A percentile compares a stretch with the other conserved stretches of the same genome.
Evolutionary conservation across 2,329 filamentous ascomycete genomes (phyloP).

Genomic region (Penicillium sp.): DNA sequence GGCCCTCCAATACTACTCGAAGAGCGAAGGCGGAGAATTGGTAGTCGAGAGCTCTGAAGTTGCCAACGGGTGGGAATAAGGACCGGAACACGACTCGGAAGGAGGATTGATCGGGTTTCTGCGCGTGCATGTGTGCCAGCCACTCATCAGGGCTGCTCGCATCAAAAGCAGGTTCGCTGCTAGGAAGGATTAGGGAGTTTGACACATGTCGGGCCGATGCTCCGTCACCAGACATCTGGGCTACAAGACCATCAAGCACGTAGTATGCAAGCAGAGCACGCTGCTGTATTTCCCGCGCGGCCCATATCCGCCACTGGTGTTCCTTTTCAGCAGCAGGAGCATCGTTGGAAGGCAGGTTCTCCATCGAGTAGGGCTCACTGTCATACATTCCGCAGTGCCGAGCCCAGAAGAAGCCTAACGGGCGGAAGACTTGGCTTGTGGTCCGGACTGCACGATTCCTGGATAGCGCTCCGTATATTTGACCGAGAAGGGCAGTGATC

Average conservation of each 20-base stretch:
- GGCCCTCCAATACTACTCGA: slow-evolving; percentile 45
- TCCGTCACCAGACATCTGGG: slow-evolving; percentile 44
- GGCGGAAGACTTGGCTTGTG: slow-evolving; percentile 47
- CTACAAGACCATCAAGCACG: slow-evolving; percentile 47
- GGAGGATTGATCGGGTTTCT: slow-evolving; percentile 32
- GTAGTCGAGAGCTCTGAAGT: slow-evolving; percentile 30
- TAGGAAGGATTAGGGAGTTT: slow-evolving; percentile 43
- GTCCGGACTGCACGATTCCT: slow-evolving; percentile 45
- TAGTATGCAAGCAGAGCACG: slow-evolving; percentile 47
- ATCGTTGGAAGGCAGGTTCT: slow-evolving; percentile 35
- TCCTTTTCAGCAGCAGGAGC: slow-evolving; percentile 39
- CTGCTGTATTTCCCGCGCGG: slow-evolving; percentile 46
- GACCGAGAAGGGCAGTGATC: slow-evolving; percentile 44
- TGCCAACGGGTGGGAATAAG: slow-evolving; percentile 38
- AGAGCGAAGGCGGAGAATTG: slow-evolving; percentile 43
- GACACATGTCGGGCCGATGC: slow-evolving; percentile 45
- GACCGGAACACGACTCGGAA: slow-evolving; percentile 44
- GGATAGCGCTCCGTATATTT: slow-evolving; percentile 46
- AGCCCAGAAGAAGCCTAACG: slow-evolving; percentile 48
- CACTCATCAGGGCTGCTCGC: slow-evolving; percentile 44
- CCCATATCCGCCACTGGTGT: slow-evolving; percentile 44
- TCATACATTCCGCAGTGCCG: slow-evolving; percentile 48
- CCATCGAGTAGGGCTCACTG: slow-evolving; percentile 32
- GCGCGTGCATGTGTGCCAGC: slow-evolving; percentile 37
- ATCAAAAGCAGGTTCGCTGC: slow-evolving; percentile 43